Base-by-base conservation (phyloP, 805 yeast genomes). In the Myxozyma geophila region DNA sequence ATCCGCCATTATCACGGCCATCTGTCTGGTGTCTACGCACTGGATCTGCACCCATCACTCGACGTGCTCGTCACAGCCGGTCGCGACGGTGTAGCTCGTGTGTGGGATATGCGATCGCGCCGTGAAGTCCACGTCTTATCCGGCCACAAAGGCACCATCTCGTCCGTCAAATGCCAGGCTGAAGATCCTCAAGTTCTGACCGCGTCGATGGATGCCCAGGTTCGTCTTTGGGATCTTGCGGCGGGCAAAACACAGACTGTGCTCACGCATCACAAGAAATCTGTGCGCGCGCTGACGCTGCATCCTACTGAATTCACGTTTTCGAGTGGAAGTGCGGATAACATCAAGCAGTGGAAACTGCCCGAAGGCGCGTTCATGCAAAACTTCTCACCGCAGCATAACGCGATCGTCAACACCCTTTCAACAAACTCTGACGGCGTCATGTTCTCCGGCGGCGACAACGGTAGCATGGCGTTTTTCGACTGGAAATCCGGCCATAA, bases 1-100 rank as follows among this genome's bases (percentile, higher is more conserved):
- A 83, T 92, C 3, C 79, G 98, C 60, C 91, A 92, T 70, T 95
- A 90, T 75, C 96, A 92, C 76, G 99, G 99, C 2, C 99, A 95
- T 77, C 80, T 90, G 33, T 90, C 96, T 37, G 96, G 96, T 3
- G 90, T 95, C 1, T 91, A 90, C 72, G 81, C 96, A 0, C 80
- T 92, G 49, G 93, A 87, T 62, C 74, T 92, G 15, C 98, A 93
- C 74, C 98, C 98, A 0, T 90, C 91, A 2, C 76, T 92, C 33
- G 96, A 92, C 70, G 77, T 93, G 7, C 75, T 92, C 13, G 90
- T 88, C 8, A 88, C 96, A 2, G 99, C 92, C 5, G 96, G 98
- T 21, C 79, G 97, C 63, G 99, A 95, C 74, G 82, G 90, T 4
- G 87, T 90, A 0, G 87, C 92, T 0, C 80, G 96, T 59, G 88